Base-by-base conservation (phyloP, 345 rosid species). In the Linum tenue region DNA sequence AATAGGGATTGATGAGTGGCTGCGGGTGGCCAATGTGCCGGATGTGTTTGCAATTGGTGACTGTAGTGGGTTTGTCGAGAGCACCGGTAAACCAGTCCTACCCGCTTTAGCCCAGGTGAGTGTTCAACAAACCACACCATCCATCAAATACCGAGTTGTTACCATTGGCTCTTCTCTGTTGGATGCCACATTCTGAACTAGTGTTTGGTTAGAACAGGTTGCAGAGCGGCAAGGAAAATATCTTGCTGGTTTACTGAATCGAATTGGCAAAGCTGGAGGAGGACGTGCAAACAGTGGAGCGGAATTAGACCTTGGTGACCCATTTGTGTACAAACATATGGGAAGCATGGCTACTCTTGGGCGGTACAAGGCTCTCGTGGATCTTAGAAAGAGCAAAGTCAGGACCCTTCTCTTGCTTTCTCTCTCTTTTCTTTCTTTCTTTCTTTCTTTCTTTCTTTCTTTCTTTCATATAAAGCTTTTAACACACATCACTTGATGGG, bases 301-400 rank as follows among this genome's bases (percentile, higher is more conserved):
- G 63, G 88, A 85, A 70, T 63, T 84, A 1, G 86, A 76, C 10
- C 74, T 85, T 59, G 99, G 91, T 67, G 83, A 48, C 7, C 88
- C 86, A 6, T 94, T 94, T 75, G 92, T 85, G 70, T 94, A 90
- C 81, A 86, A 72, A 83, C 95, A 94, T 77, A 77, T 94, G 3
- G 99, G 97, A 69, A 88, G 97, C 84, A 94, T 94, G 99, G 96
- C 97, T 66, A 88, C 96, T 0, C 60, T 94, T 37, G 99, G 99
- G 64, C 78, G 97, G 67, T 86, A 74, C 84, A 94, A 90, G 77
- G 97, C 99, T 44, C 84, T 92, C 22, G 97, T 92, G 38, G 99
- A 92, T 72, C 84, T 92, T 17, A 82, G 99, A 53, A 87, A 92
- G 77, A 86, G 88, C 90, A 92, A 90, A 86, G 98, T 92, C 73